Percentiles rank a stretch among this genome's conserved stretches.
Conservation (phyloP, 345 rosid species). For the Kandelia obovata region DNA sequence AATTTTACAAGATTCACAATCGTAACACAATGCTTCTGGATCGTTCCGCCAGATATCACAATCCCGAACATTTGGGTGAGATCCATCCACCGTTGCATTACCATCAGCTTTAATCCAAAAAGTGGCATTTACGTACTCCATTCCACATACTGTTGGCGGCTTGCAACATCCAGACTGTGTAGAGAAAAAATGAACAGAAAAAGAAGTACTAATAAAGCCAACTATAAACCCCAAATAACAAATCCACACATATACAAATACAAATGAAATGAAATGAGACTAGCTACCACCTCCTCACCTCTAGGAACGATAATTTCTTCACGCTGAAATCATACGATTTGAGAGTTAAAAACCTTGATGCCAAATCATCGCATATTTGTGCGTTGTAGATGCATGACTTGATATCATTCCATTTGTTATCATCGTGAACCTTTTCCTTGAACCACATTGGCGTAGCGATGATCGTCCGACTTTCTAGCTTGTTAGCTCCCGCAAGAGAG, state of each 20-base stretch:
- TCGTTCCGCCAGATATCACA: slow-evolving; percentile 60
- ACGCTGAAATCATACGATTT: slow-evolving; percentile 35
- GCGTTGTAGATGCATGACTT: slow-evolving; percentile 59
- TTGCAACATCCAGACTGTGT: slow-evolving; percentile 72
- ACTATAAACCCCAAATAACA: background rate
- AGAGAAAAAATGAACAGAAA: background rate
- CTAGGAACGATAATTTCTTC: slow-evolving; percentile 44
- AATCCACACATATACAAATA: background rate
- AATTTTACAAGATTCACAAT: slow-evolving; percentile 50
- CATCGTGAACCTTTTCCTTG: slow-evolving; percentile 35
- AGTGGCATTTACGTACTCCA: slow-evolving; percentile 61
- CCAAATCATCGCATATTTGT: slow-evolving; percentile 43
- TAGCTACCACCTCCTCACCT: slow-evolving; percentile 94
- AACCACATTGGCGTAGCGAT: slow-evolving; percentile 62
- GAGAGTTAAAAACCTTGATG: slow-evolving; percentile 17
- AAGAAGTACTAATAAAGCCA: background rate
- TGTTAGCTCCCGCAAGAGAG: slow-evolving; percentile 50
- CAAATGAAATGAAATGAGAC: background rate
- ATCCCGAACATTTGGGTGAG: slow-evolving; percentile 21
- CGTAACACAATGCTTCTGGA: slow-evolving; percentile 43
- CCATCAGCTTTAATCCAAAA: slow-evolving; percentile 41
- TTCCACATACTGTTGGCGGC: slow-evolving; percentile 55
- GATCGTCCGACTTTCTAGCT: slow-evolving; percentile 43
- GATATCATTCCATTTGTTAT: slow-evolving; percentile 48
- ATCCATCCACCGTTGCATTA: background rate